Conservation (phyloP, 2,329 filamentous ascomycete species). For the Xylariaceae sp. region DNA sequence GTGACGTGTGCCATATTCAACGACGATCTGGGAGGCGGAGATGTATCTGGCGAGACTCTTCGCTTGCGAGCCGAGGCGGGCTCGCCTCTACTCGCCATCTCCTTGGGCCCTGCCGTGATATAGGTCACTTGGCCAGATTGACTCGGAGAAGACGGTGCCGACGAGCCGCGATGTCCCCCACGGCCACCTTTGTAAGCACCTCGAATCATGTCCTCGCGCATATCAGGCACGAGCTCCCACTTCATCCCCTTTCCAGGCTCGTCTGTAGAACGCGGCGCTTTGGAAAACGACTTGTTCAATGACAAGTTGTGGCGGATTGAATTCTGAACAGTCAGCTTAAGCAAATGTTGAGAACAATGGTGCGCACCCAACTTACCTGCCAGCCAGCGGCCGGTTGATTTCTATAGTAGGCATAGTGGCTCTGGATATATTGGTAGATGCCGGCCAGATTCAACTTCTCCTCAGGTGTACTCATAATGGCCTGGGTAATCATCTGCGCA, state of each 20-base stretch:
- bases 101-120: slow-evolving; percentile 50
- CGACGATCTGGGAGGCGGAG: slow-evolving; percentile 46
- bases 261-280: slow-evolving; percentile 84
- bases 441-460: slow-evolving; percentile 85
- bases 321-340: slow-evolving; percentile 52
- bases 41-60: slow-evolving; percentile 44
- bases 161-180: slow-evolving; percentile 59
- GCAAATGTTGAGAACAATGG: too few species aligned
- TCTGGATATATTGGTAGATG: slow-evolving; percentile 90
- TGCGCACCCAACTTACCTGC: slow-evolving; percentile 61
- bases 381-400: slow-evolving; percentile 71
- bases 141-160: slow-evolving; percentile 60
- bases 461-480: slow-evolving; percentile 78
- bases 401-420: slow-evolving; percentile 88
- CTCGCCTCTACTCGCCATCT: slow-evolving; percentile 46
- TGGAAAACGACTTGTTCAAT: slow-evolving; percentile 88
- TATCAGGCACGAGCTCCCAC: slow-evolving; percentile 85
- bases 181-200: slow-evolving; percentile 56
- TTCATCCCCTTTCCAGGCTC: slow-evolving; percentile 99
- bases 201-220: slow-evolving; percentile 80
- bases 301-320: slow-evolving; percentile 96
- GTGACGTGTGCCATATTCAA: slow-evolving; percentile 48
- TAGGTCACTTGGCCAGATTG: slow-evolving; percentile 50
- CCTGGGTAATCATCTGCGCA: slow-evolving; percentile 93
- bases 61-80: slow-evolving; percentile 47